A percentile compares a stretch with the other conserved stretches of the same genome.
Conservation (phyloP, 2,329 filamentous ascomycete genomes). For the Aspergillus fijiensis region DNA sequence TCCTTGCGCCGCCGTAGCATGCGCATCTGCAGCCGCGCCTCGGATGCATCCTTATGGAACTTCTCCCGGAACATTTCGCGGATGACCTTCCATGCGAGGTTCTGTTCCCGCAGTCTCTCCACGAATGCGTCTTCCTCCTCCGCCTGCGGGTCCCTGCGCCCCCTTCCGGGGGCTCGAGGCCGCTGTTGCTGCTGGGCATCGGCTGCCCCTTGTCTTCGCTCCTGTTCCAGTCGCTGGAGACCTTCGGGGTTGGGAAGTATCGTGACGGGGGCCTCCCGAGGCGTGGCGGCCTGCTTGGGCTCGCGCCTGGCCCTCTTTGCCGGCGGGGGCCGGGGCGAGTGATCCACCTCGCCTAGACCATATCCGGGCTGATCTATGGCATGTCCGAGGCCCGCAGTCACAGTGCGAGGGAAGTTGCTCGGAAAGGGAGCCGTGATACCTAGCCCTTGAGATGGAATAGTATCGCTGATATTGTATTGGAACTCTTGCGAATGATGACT, state of each 20-base stretch:
- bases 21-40: slow-evolving; percentile 46
- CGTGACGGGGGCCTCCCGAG: slow-evolving; percentile 32
- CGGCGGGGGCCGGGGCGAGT: slow-evolving; percentile 26
- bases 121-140: slow-evolving; percentile 44
- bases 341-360: slow-evolving; percentile 20
- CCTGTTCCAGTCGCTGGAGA: slow-evolving; percentile 39
- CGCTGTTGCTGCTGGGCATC: slow-evolving; percentile 28
- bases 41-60: slow-evolving; percentile 40
- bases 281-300: slow-evolving; percentile 20
- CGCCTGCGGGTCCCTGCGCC: slow-evolving; percentile 37
- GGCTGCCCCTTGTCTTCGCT: slow-evolving; percentile 30
- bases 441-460: slow-evolving; percentile 35
- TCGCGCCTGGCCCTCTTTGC: slow-evolving; percentile 27
- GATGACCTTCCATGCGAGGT: slow-evolving; percentile 40
- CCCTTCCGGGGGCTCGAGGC: slow-evolving; percentile 33
- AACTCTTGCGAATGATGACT: slow-evolving; percentile 41
- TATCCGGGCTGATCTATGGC: slow-evolving; percentile 20
- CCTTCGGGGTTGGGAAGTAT: slow-evolving; percentile 44
- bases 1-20: slow-evolving; percentile 39
- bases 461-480: slow-evolving; percentile 33
- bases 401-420: slow-evolving; percentile 30
- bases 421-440: slow-evolving; percentile 39
- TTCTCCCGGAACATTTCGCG: slow-evolving; percentile 36
- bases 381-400: slow-evolving; percentile 28
- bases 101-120: slow-evolving; percentile 37